These are phyloP conservation scores for Arabidopsis arenosa DNA, from an alignment of 345 rosid species.

Conservation along the genomic window DNA sequence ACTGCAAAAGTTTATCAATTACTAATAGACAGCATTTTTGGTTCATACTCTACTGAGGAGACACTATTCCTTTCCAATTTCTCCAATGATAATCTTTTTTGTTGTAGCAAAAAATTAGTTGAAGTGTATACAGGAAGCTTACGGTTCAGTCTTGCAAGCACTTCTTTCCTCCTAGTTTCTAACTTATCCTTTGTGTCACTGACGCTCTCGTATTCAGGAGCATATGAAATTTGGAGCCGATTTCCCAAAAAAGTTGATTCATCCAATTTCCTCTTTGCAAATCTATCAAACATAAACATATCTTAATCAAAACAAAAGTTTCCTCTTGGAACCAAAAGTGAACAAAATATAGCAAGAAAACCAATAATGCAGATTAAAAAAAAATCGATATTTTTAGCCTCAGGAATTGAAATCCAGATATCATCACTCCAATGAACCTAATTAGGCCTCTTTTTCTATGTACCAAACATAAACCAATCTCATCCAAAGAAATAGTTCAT, in stretches of 20 bases:
- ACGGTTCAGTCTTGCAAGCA: slow-evolving; percentile 67
- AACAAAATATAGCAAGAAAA: slow-evolving; percentile 12
- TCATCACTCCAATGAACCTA: slow-evolving; percentile 5
- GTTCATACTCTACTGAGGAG: neutral
- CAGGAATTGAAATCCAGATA: neutral
- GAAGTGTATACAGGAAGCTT: slow-evolving; percentile 38
- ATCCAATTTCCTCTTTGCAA: slow-evolving; percentile 91
- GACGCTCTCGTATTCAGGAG: slow-evolving; percentile 76
- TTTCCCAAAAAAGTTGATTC: slow-evolving; percentile 79
- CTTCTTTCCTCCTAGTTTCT: slow-evolving; percentile 81
- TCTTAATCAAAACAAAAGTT: neutral
- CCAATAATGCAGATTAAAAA: neutral
- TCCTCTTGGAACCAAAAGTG: slow-evolving; percentile 2
- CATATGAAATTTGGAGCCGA: slow-evolving; percentile 72
- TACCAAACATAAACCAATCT: neutral
- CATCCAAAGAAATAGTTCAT: neutral
- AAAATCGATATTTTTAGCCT: neutral
- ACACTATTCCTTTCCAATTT: neutral
- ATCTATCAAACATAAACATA: slow-evolving; percentile 49
- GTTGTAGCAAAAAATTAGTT: slow-evolving; percentile 6
- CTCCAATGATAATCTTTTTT: slow-evolving; percentile 28
- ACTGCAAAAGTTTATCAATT: neutral
- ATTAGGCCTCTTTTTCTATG: neutral
- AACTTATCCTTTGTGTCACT: slow-evolving; percentile 78
- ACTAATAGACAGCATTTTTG: neutral